These are phyloP conservation scores for Gymnopus androsaceus DNA, from an alignment of 1,284 basidiomycete species.

Conservation along the genomic window DNA sequence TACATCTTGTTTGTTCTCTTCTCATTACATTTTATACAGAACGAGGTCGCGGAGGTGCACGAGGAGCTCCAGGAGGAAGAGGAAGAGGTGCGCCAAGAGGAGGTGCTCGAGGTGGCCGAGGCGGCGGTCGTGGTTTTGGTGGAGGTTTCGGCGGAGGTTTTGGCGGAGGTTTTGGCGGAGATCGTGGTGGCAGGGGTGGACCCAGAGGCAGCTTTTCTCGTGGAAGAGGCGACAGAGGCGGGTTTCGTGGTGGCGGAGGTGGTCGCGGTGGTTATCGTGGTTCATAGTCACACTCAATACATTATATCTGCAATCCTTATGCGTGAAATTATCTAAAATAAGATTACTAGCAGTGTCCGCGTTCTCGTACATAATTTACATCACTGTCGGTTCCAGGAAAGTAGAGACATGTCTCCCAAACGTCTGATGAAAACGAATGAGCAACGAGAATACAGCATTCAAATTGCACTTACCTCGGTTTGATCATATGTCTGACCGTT, in stretches of 20 bases:
- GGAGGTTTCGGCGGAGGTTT: slow-evolving; percentile 39
- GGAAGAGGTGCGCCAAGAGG: slow-evolving; percentile 44
- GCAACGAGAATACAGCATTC: slow-evolving; percentile 39
- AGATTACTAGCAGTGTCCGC: neutral
- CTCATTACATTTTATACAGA: slow-evolving; percentile 40
- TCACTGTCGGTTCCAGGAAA: slow-evolving; percentile 79
- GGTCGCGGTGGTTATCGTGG: slow-evolving; percentile 14
- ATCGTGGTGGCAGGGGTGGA: slow-evolving; percentile 34
- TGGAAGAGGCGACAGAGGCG: slow-evolving; percentile 34
- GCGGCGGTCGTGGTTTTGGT: slow-evolving; percentile 28
- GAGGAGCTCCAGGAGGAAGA: slow-evolving; percentile 41
- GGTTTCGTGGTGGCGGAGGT: slow-evolving; percentile 41
- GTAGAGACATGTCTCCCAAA: slow-evolving; percentile 79
- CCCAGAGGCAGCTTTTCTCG: slow-evolving; percentile 41
- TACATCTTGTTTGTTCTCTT: slow-evolving; percentile 10
- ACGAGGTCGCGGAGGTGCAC: slow-evolving; percentile 56
- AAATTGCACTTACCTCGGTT: slow-evolving; percentile 79
- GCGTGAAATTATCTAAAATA: slow-evolving; percentile 3
- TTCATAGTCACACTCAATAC: slow-evolving; percentile 4
- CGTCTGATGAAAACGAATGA: slow-evolving; percentile 45
- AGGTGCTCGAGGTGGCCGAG: slow-evolving; percentile 33
- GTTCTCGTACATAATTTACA: slow-evolving; percentile 5
- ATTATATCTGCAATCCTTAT: neutral
- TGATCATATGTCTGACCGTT: slow-evolving; percentile 90
- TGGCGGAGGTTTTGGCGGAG: slow-evolving; percentile 39